Conservation (phyloP, 164 flowering plant genomes). For the Chimonanthus praecox region DNA sequence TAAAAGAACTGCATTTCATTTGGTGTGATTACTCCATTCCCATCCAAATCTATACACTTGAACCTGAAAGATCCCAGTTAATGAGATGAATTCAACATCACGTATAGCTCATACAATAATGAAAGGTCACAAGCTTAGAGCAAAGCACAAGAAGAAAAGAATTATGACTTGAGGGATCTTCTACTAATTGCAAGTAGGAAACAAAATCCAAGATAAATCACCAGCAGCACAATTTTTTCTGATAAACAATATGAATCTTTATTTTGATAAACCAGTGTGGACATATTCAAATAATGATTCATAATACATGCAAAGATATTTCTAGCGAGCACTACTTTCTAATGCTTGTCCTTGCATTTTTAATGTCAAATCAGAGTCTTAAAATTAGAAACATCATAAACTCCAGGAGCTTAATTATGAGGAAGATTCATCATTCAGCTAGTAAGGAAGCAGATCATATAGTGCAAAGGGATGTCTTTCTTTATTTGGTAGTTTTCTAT, state of each 20-base stretch:
- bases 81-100: neutral
- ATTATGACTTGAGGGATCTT: neutral
- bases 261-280: neutral
- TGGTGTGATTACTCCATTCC: slow-evolving; percentile 74
- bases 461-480: no score
- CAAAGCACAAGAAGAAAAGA: neutral
- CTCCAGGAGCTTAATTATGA: no score
- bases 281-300: neutral
- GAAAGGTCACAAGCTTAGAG: neutral
- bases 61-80: slow-evolving; percentile 49
- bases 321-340: no score
- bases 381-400: no score
- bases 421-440: no score
- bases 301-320: no score
- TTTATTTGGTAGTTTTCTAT: no score
- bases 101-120: neutral
- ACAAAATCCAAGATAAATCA: neutral
- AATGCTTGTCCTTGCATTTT: no score
- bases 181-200: neutral
- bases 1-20: slow-evolving; percentile 96
- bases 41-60: slow-evolving; percentile 96
- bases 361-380: no score
- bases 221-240: no score
- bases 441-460: no score
- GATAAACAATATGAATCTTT: neutral